Evolutionary conservation across 1,284 basidiomycete genomes (phyloP), one percentile per base, ranked within the genome.

Genomic region (Pseudozyma sp.): DNA sequence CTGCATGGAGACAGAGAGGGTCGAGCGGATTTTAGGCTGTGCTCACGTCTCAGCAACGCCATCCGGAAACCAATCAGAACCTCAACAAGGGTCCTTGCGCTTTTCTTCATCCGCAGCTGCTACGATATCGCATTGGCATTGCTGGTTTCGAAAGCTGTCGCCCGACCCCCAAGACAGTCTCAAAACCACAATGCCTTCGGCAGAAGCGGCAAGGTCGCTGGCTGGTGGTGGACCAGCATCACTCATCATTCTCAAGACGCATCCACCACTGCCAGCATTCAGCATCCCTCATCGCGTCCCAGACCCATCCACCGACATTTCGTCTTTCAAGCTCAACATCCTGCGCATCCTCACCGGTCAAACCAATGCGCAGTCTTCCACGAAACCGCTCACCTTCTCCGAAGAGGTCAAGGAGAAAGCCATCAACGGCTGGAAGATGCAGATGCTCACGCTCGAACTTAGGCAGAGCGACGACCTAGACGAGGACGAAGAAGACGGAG

Each of bases 391-490:
- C 47, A 79, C 77, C 9, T 72, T 68, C 69, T 78, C 77, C 6
- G 81, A 84, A 50, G 71, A 81, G 49, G 65, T 84, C 56, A 81
- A 81, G 61, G 75, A 80, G 45, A 68, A 72, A 50, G 78, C 81
- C 14, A 77, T 84, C 53, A 79, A 81, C 24, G 72, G 77, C 31
- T 84, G 82, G 82, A 76, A 82, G 39, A 78, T 81, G 59, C 68
- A 77, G 50, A 79, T 81, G 77, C 69, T 84, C 50, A 70, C 71
- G 2, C 73, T 84, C n/a, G 70, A 82, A 42, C 77, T 83, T n/a
- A 60, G 74, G 16, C 82, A 84, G 51, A 64, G 62, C 39, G 78
- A 73, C 40, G 68, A 78, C 42, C 72, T 78, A 19, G 68, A 71
- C 30, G 67, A 74, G 1, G 63, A 75, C 14, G 52, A 64, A 2